These are phyloP conservation scores for Exophiala aquamarina DNA, from an alignment of 2,329 filamentous ascomycete genomes.

Conservation along the genomic window DNA sequence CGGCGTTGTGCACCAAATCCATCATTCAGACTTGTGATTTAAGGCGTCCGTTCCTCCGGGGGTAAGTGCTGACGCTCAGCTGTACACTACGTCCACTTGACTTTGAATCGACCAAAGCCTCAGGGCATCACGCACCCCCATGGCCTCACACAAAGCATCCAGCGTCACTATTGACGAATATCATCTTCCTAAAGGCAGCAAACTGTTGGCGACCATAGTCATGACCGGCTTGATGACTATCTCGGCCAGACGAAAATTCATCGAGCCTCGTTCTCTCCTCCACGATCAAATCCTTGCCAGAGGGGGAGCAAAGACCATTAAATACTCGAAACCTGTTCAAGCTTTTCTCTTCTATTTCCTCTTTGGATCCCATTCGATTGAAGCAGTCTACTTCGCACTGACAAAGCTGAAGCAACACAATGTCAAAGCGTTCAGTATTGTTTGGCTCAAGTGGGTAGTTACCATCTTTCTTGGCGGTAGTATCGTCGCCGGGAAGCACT, in stretches of 20 bases:
- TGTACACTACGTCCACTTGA: no score
- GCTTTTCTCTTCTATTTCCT: conserved; percentile 20
- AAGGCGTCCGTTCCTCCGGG: no score
- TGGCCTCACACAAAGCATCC: conserved; percentile 22
- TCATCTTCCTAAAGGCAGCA: conserved; percentile 13
- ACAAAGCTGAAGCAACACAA: conserved; percentile 20
- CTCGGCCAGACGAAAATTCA: conserved; percentile 19
- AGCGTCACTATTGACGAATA: conserved; percentile 23
- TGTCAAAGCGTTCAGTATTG: conserved; percentile 15
- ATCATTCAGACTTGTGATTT: no score
- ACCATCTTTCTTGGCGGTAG: conserved; percentile 20
- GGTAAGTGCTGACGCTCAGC: no score
- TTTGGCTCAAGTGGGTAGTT: conserved; percentile 21
- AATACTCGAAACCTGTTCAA: conserved; percentile 18
- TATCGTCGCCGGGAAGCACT: conserved; percentile 10
- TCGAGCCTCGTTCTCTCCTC: conserved; percentile 20
- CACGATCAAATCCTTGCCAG: conserved; percentile 21
- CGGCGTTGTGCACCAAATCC: no score
- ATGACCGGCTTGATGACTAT: conserved; percentile 15
- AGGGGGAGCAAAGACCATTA: conserved; percentile 9
- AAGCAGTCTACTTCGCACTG: conserved; percentile 15
- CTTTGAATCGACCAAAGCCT: no score
- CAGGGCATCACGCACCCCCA: conserved; percentile 1
- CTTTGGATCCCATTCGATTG: conserved; percentile 14
- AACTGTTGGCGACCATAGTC: conserved; percentile 12